Evolutionary conservation across 2,329 filamentous ascomycete genomes (phyloP), one percentile per base, ranked within the genome.

Genomic region (Fusarium caatingaense): DNA sequence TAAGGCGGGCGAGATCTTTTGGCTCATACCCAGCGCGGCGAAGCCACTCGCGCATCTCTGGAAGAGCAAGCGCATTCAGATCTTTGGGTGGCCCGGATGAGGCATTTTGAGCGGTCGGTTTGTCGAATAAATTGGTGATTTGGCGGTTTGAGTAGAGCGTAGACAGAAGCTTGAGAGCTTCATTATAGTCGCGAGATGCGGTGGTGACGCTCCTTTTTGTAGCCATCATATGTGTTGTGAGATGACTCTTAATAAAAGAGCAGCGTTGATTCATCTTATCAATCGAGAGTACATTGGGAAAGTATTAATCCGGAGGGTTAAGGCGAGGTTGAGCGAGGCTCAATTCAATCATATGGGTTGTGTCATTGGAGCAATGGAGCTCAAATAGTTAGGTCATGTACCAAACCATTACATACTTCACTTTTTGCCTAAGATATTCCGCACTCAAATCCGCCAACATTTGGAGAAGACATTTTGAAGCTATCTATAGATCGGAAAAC

Each of bases 21-120:
- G 79, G 78, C 80, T 91, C 82, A 80, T 97, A 93, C 50, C 93
- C 93, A 57, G 93, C 89, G 66, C 91, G 91, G 47, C 81, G 83
- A 69, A 93, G 89, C 92, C 92, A 97, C 72, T 89, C 87, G 28
- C 90, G 83, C 87, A 96, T 95, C 78, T 97, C 93, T 0, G 93
- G 92, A 51, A 97, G 89, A 9, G 94, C 92, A 57, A 84, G 85
- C 49, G 90, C 85, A 76, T 97, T 97, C 81, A 92, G 81, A 69
- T 84, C 80, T 37, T 78, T 62, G 6, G 58, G 84, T 66, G 88
- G 85, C 27, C 85, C 59, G 8, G 51, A 55, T 8, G 72, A 27
- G 82, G 53, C 84, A 27, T 60, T 34, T 20, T 65, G 41, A 21
- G 27, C 25, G 13, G 30, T 82, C 72, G 41, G 73, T 56, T 58